Evolutionary conservation across 164 flowering plant genomes (phyloP).

Genomic region (Platanus orientalis): DNA sequence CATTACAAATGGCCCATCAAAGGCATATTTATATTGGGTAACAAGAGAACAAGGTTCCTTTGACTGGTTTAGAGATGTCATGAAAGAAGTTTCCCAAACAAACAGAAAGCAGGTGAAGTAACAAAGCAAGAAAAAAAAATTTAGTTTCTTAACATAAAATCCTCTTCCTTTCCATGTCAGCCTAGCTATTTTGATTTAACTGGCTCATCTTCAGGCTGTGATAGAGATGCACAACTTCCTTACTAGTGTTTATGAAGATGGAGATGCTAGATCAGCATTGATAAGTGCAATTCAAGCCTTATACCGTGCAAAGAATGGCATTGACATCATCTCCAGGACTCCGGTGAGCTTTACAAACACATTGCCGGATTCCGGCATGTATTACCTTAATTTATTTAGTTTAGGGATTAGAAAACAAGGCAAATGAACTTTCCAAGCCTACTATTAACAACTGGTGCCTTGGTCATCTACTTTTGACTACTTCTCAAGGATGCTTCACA

Average conservation of each 20-base stretch:
- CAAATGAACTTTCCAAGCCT: too few relatives aligned
- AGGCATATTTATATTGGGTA: slow-evolving; percentile 53
- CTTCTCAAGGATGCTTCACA: too few relatives aligned
- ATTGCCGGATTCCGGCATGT: too few relatives aligned
- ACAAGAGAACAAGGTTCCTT: slow-evolving; percentile 54
- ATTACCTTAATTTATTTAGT: too few relatives aligned
- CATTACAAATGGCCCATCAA: slow-evolving; percentile 24
- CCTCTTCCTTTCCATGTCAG: too few relatives aligned
- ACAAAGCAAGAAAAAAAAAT: slow-evolving; percentile 2
- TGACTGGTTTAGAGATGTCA: slow-evolving; percentile 52
- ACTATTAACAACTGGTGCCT: too few relatives aligned
- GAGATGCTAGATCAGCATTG: slow-evolving; percentile 38
- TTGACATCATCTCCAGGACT: slow-evolving; percentile 37
- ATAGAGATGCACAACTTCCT: slow-evolving; percentile 48
- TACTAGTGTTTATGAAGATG: slow-evolving; percentile 36
- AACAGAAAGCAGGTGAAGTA: slow-evolving; percentile 34
- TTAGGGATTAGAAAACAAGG: background rate
- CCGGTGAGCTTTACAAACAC: slow-evolving; percentile 22
- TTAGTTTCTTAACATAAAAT: too few relatives aligned
- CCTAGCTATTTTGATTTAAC: background rate
- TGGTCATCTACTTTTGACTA: too few relatives aligned
- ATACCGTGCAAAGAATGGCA: slow-evolving; percentile 28
- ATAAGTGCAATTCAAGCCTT: slow-evolving; percentile 37
- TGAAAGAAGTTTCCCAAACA: slow-evolving; percentile 31
- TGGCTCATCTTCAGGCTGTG: slow-evolving; percentile 19